Base-by-base conservation (phyloP, 2,329 filamentous ascomycete genomes). In the Nemania abortiva region DNA sequence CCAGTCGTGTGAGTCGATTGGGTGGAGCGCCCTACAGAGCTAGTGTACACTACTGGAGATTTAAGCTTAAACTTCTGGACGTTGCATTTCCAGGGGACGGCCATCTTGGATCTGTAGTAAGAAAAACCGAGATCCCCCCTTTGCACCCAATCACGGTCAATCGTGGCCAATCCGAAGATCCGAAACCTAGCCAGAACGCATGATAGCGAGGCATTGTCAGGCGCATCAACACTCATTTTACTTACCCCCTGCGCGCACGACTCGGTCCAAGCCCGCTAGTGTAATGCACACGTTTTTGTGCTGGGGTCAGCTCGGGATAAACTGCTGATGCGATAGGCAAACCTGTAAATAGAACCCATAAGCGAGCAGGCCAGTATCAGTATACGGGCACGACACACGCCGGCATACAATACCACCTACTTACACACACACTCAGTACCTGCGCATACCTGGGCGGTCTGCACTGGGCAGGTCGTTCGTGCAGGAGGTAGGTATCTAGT, bases 61-160 rank as follows among this genome's bases (percentile, higher is more conserved):
- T 69, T 69, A 69, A 69, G 66, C 66, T 69, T 69, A 69, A 69
- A 69, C 45, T 1, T 69, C 45, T 45, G 29, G 34, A 31, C 22
- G 66, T 66, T 62, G 66, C 66, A 66, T 66, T 58, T 18, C 52
- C 53, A 66, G 49, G 57, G 53, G 29, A 59, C 42, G 34, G 18
- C n/a, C n/a, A 57, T 63, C 47, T 58, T 65, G 52, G 42, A 20
- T 49, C 22, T 54, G 52, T 66, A 69, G 66, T 69, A 66, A 66
- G 66, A 69, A 55, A 27, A 31, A 24, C 10, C n/a, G 27, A 29
- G 37, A 58, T 58, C 24, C 47, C 57, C 57, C 37, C 37, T 27
- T 65, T 56, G 39, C 39, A 9, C 18, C 59, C 54, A 58, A 63
- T 63, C 10, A 22, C 31, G 22, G 11, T 31, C 31, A 64, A 68